These are phyloP conservation scores for Retiboletus flavoniger DNA, from an alignment of 1,284 basidiomycete species.

Conservation along the genomic window DNA sequence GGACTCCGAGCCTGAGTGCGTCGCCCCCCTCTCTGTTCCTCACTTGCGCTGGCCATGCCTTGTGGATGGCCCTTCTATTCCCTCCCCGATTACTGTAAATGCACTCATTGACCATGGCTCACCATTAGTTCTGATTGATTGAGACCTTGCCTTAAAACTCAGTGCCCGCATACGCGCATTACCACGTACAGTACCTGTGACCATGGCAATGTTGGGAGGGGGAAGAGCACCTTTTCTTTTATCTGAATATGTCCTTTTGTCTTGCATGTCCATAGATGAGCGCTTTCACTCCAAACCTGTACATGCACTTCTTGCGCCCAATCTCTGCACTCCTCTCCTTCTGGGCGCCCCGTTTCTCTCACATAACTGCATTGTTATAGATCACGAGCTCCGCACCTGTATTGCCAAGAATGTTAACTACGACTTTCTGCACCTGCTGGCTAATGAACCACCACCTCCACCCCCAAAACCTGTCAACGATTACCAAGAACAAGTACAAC, in stretches of 20 bases:
- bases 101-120: conserved; percentile 5
- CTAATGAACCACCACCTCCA: too few relatives aligned
- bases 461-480: not conserved
- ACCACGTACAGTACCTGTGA: not conserved
- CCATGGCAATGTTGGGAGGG: not conserved
- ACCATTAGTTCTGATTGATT: not conserved
- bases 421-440: not conserved
- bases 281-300: not conserved
- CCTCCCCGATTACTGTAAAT: not conserved
- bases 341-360: not conserved
- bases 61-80: not conserved
- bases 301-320: not conserved
- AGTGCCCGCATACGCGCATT: not conserved
- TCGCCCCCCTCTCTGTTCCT: not conserved
- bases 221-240: not conserved
- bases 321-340: not conserved
- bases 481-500: not conserved
- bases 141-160: not conserved
- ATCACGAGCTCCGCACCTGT: not conserved
- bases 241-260: not conserved
- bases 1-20: not conserved
- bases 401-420: not conserved
- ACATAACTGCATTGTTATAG: not conserved
- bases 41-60: not conserved
- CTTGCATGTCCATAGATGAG: not conserved